These are phyloP conservation scores for Penicillium sp. DNA, from an alignment of 2,329 filamentous ascomycete genomes.

Conservation along the genomic window DNA sequence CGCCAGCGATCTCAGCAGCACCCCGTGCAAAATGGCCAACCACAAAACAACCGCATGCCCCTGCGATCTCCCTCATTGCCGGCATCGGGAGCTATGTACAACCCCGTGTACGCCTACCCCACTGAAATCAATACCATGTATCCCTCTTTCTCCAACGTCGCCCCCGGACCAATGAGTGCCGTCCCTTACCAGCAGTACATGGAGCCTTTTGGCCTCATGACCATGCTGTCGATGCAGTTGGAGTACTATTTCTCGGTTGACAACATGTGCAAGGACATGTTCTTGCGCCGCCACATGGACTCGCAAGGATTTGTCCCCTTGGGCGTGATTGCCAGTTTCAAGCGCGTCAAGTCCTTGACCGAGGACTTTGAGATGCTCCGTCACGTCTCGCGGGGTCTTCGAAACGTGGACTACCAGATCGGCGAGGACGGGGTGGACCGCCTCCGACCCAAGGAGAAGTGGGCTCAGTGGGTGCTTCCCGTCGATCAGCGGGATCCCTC, in stretches of 20 bases:
- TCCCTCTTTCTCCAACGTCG: conserved; percentile 52
- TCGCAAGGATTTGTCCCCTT: conserved; percentile 86
- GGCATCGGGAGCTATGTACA: conserved; percentile 46
- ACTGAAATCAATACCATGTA: conserved; percentile 50
- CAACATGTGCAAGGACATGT: conserved; percentile 90
- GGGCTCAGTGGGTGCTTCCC: conserved; percentile 72
- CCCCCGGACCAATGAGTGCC: conserved; percentile 51
- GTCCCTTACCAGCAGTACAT: conserved; percentile 54
- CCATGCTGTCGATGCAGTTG: conserved; percentile 57
- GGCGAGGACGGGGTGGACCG: conserved; percentile 74
- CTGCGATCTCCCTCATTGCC: conserved; percentile 59
- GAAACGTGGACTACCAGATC: conserved; percentile 65
- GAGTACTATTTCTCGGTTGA: conserved; percentile 98
- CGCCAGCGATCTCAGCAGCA: conserved; percentile 40
- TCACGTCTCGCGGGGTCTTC: conserved; percentile 65
- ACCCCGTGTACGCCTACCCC: conserved; percentile 35
- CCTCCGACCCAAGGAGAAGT: conserved; percentile 66
- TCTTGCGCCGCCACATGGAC: conserved; percentile 86
- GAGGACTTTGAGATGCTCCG: conserved; percentile 69
- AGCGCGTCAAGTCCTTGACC: conserved; percentile 69
- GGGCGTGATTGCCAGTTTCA: conserved; percentile 75
- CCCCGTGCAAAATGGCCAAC: conserved; percentile 31
- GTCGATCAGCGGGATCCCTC: conserved; percentile 64
- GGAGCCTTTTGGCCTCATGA: conserved; percentile 51
- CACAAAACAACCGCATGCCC: conserved; percentile 46